Evolutionary conservation across 2,329 filamentous ascomycete genomes (phyloP).

Genomic region (Lachnellula arida): DNA sequence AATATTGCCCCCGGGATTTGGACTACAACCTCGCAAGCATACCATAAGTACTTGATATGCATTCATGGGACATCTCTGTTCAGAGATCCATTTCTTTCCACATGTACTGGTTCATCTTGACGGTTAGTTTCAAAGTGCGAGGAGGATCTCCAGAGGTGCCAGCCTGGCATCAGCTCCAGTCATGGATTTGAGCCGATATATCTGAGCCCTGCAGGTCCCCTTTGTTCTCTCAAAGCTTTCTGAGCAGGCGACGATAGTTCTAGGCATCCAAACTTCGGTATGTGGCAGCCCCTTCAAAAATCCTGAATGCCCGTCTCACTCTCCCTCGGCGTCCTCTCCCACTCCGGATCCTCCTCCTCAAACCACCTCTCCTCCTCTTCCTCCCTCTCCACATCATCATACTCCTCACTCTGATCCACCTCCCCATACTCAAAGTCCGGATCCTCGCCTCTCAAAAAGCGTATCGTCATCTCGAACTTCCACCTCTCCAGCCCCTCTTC

Average conservation of each 20-base stretch:
- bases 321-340: conserved; percentile 13
- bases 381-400: conserved; percentile 29
- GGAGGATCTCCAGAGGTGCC: too few relatives aligned
- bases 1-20: too few relatives aligned
- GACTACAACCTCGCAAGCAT: too few relatives aligned
- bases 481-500: conserved; percentile 32
- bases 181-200: too few relatives aligned
- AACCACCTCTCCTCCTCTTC: conserved; percentile 34
- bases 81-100: too few relatives aligned
- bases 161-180: too few relatives aligned
- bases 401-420: conserved; percentile 31
- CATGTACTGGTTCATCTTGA: too few relatives aligned
- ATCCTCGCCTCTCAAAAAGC: conserved; percentile 33
- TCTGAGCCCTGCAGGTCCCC: too few relatives aligned
- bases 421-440: conserved; percentile 31
- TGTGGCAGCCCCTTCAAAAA: conserved; percentile 21
- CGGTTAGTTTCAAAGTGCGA: too few relatives aligned
- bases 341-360: conserved; percentile 33
- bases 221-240: too few relatives aligned
- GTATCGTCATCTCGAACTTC: conserved; percentile 33
- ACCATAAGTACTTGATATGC: too few relatives aligned
- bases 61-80: too few relatives aligned
- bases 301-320: conserved; percentile 34
- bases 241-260: neutral
- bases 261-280: neutral